A percentile compares a stretch with the other conserved stretches of the same genome.
Conservation (phyloP, 108 stramenopile genomes). For the Skeletonema menzelii region DNA sequence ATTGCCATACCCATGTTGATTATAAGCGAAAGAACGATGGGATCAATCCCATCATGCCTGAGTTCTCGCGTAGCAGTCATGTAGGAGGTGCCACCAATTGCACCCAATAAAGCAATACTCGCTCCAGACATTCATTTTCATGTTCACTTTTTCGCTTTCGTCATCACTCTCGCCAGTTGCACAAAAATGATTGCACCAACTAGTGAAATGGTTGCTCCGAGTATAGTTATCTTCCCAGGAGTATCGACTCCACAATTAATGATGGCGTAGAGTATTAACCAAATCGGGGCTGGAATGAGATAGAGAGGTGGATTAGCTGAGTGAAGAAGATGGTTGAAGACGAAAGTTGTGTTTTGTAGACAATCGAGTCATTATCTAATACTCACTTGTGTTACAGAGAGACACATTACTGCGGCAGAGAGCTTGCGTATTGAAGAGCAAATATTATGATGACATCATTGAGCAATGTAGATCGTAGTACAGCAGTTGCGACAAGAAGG, state of each 20-base stretch:
- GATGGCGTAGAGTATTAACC: conserved; percentile 7
- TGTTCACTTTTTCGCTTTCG: background rate
- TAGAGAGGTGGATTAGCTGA: no score
- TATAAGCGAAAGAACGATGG: conserved; percentile 8
- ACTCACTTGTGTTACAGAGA: conserved; percentile 14
- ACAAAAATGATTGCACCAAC: conserved; percentile 10
- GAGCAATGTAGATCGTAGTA: conserved; percentile 5
- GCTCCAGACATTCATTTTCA: conserved; percentile 14
- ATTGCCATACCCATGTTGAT: conserved; percentile 16
- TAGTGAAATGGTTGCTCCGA: conserved; percentile 5
- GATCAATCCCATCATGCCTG: conserved; percentile 1
- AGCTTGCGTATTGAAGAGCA: conserved; percentile 13
- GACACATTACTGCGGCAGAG: conserved; percentile 21
- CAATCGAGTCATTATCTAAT: background rate
- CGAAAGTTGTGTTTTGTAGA: background rate
- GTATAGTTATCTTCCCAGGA: conserved; percentile 2
- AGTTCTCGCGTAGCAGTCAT: conserved; percentile 7
- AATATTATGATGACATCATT: conserved; percentile 7
- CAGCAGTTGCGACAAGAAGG: conserved; percentile 2
- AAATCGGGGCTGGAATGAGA: conserved; percentile 6
- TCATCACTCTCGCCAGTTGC: conserved; percentile 4
- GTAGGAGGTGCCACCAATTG: conserved; percentile 3
- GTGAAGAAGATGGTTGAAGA: no score
- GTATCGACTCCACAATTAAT: conserved; percentile 2
- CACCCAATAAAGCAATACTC: background rate